Conservation (phyloP, 495 filamentous ascomycete species). For the Aspergillus cavernicola region DNA sequence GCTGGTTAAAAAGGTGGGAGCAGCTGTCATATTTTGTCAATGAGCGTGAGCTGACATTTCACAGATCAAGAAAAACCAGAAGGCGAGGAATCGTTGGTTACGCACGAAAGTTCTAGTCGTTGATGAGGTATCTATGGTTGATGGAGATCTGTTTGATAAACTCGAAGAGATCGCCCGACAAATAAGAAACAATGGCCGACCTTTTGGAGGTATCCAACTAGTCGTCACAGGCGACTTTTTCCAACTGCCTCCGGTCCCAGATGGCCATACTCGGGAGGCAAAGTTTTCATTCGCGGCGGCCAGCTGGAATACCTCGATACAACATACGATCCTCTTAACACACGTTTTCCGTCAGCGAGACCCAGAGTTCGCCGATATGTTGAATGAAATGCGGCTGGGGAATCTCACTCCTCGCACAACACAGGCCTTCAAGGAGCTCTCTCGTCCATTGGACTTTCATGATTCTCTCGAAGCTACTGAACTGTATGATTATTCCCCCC, state of each 20-base stretch:
- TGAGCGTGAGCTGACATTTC: conserved; percentile 13
- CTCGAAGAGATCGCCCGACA: conserved; percentile 81
- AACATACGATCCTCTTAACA: conserved; percentile 92
- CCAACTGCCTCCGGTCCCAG: conserved; percentile 91
- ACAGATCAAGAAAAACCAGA: conserved; percentile 76
- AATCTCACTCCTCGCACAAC: conserved; percentile 68
- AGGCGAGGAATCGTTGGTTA: conserved; percentile 85
- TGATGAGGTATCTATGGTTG: conserved; percentile 98
- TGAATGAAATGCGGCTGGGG: conserved; percentile 96
- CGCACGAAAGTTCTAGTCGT: conserved; percentile 81
- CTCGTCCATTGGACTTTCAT: conserved; percentile 62
- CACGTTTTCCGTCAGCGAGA: conserved; percentile 96
- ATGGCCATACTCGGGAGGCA: conserved; percentile 57
- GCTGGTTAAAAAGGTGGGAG: conserved; percentile 69
- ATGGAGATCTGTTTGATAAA: conserved; percentile 95
- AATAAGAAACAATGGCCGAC: conserved; percentile 78
- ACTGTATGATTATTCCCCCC: conserved; percentile 49
- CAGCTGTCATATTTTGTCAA: background rate
- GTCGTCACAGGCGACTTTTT: conserved; percentile 98
- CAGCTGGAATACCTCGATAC: conserved; percentile 86
- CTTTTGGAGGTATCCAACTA: conserved; percentile 95
- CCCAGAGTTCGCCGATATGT: conserved; percentile 86
- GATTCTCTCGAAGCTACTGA: conserved; percentile 88
- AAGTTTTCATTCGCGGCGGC: conserved; percentile 92
- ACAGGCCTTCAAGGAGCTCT: conserved; percentile 64